phyloP scores from a whole-genome alignment of 768 basidiomycete genomes.

The Lentinula boryana region DNA sequence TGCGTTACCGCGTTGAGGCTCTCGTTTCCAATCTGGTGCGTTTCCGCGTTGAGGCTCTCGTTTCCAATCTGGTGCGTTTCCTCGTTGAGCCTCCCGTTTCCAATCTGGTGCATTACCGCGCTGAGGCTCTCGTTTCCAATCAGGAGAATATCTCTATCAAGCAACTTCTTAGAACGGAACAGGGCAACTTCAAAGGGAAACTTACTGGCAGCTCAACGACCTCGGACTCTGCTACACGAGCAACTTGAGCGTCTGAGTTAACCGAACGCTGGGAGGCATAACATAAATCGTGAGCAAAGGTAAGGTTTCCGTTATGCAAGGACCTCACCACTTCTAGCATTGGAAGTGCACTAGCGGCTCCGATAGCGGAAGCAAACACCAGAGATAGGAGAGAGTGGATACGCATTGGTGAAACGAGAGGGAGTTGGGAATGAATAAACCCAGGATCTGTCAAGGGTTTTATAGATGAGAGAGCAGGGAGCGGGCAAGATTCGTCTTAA shows the following conservation, averaged over 20 bases:
- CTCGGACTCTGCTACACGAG: not conserved
- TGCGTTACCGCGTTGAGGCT: not conserved
- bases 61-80: not conserved
- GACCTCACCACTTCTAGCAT: not conserved
- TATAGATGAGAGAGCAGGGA: not conserved
- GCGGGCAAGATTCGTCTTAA: not conserved
- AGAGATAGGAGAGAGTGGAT: not conserved
- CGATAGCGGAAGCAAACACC: not conserved
- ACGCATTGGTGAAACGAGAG: not conserved
- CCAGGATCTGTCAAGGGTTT: not conserved
- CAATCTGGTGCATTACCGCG: not conserved
- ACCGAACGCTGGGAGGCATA: not conserved
- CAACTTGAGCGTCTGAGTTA: not conserved
- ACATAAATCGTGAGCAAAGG: not conserved
- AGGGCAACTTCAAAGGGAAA: not conserved
- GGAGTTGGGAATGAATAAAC: not conserved
- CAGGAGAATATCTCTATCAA: not conserved
- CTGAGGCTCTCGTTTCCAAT: not conserved
- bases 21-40: too few relatives aligned
- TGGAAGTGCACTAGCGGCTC: not conserved
- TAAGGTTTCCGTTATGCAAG: not conserved
- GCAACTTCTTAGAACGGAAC: not conserved
- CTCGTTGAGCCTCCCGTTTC: too few relatives aligned
- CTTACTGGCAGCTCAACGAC: not conserved
- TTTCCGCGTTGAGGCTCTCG: not conserved